Base-by-base conservation (phyloP, 805 yeast species). In the Saccharomycopsis sp. region DNA sequence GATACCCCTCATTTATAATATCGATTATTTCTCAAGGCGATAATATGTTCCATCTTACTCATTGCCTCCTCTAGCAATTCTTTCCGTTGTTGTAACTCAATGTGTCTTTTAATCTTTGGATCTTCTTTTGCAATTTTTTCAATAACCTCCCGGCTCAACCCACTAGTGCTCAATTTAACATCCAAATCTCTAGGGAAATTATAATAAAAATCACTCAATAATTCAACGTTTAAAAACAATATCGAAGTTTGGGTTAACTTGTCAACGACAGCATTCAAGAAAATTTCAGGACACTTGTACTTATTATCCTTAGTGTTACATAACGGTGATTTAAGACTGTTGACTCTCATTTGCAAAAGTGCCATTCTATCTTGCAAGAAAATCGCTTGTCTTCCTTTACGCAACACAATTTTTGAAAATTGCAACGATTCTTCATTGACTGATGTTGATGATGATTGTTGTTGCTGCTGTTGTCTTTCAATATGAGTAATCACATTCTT, bases 161-260 rank as follows among this genome's bases (percentile, higher is more conserved):
- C 36, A 34, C 72, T 71, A 49, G 71, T 68, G 40, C 81, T 79
- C 45, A 93, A 72, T 52, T 79, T 78, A 41, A 70, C 70, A 60
- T 93, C 99, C 51, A 93, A 70, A 62, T 88, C 97, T 48, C 97
- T 74, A 2, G 99, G 97, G 63, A 93, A 90, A 55, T 88, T 87
- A 62, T 94, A 93, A 60, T 90, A 94, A 59, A 93, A 93, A 63
- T 94, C 98, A 53, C 95, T 84, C 51, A 93, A 68, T 45, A 93
- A 68, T 63, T 93, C 99, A 45, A 94, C 97, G 59, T 93, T 93
- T 59, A 93, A 66, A 56, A 93, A 93, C 50, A 93, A 64, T 3
- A 93, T 93, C 0, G 98, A 93, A 0, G 98, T 93, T 9, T 90
- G 83, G 0, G 97, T 86, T 20, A 93, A 67, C 62, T 93, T 93